Evolutionary conservation across 805 yeast genomes (phyloP).

Genomic region (Nakazawaea siamensis): DNA sequence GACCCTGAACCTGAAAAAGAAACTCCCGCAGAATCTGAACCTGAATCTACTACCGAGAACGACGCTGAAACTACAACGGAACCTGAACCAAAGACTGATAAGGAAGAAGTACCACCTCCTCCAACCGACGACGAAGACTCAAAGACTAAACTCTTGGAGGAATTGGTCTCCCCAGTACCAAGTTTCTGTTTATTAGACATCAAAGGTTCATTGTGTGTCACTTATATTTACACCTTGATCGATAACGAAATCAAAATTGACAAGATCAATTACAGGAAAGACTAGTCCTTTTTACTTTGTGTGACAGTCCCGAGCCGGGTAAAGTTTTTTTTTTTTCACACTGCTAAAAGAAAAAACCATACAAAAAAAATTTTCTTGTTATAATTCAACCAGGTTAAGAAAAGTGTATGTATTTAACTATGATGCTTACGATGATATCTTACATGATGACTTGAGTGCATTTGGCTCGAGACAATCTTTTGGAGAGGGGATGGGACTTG

Average conservation of each 20-base stretch:
- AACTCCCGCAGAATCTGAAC: conserved; percentile 15
- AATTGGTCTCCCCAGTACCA: conserved; percentile 44
- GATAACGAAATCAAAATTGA: conserved; percentile 87
- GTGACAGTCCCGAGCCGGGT: no score
- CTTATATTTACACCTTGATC: conserved; percentile 76
- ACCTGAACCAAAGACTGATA: neutral
- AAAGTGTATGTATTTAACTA: neutral
- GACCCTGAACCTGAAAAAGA: conserved; percentile 10
- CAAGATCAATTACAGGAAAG: conserved; percentile 61
- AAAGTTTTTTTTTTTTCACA: no score
- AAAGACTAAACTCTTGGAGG: conserved; percentile 17
- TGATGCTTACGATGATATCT: conserved; percentile 3
- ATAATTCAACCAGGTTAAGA: neutral
- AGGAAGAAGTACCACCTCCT: neutral
- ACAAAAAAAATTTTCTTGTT: conserved; percentile 2
- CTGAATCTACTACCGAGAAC: conserved; percentile 15
- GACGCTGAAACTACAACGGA: conserved; percentile 4
- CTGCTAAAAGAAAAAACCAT: no score
- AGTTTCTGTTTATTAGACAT: conserved; percentile 85
- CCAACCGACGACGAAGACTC: conserved; percentile 8
- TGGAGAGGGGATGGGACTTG: neutral
- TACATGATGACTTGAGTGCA: conserved; percentile 90
- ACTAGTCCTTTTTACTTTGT: conserved; percentile 16
- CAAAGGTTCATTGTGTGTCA: conserved; percentile 68
- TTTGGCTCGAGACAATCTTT: conserved; percentile 94